These are phyloP conservation scores for Solanum commersonii DNA, from an alignment of 257 asterid species.

Conservation along the genomic window DNA sequence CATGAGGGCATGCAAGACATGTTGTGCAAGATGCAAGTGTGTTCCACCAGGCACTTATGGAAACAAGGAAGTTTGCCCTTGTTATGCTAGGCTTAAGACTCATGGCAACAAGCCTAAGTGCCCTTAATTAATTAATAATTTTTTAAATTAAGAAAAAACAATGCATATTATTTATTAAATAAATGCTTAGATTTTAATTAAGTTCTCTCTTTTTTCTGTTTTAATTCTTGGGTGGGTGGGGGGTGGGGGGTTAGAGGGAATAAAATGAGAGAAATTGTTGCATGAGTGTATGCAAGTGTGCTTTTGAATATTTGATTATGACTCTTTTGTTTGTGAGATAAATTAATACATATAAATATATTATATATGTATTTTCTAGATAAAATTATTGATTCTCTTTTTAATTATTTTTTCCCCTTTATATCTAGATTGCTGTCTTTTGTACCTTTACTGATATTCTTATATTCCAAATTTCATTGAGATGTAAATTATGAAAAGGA, in stretches of 20 bases:
- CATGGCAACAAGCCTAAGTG: slow-evolving; percentile 57
- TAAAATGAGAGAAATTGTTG: background rate
- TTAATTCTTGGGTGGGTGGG: background rate
- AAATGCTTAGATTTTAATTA: background rate
- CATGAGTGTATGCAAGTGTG: background rate
- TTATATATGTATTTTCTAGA: background rate
- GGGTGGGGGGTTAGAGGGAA: background rate
- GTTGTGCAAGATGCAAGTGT: slow-evolving; percentile 48
- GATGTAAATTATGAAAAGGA: background rate
- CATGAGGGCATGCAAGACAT: slow-evolving; percentile 45
- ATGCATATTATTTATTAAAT: background rate
- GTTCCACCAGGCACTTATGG: slow-evolving; percentile 77
- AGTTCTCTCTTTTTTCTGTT: background rate
- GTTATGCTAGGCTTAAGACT: slow-evolving; percentile 52
- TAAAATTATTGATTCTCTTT: background rate
- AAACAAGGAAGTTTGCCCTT: slow-evolving; percentile 45
- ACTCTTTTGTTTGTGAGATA: background rate
- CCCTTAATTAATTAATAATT: slow-evolving; percentile 24
- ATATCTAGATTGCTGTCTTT: background rate
- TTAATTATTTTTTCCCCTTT: background rate
- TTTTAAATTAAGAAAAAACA: background rate
- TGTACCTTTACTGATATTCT: background rate
- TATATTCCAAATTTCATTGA: background rate
- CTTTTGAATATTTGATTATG: background rate
- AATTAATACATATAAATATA: background rate